Conservation (phyloP, 371 early-diverging fungal genomes). For the Apophysomyces ossiformis region DNA sequence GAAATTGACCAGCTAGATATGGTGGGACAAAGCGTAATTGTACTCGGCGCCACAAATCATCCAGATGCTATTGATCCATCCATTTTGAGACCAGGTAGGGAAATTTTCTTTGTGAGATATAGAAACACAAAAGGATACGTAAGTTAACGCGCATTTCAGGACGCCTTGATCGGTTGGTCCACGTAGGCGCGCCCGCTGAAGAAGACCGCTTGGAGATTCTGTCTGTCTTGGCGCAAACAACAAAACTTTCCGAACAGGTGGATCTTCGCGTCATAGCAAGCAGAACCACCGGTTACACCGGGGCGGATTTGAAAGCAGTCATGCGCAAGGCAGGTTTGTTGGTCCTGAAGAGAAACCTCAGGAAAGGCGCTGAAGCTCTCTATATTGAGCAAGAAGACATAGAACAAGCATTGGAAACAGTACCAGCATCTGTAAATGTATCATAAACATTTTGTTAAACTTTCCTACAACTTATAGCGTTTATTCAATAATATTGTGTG, state of each 20-base stretch:
- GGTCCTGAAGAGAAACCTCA: conserved; percentile 42
- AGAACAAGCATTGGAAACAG: not conserved
- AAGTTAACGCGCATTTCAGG: conserved; percentile 37
- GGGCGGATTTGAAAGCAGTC: conserved; percentile 84
- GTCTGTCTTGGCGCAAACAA: conserved; percentile 59
- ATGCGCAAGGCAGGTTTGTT: conserved; percentile 78
- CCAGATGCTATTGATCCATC: conserved; percentile 80
- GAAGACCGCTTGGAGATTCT: conserved; percentile 77
- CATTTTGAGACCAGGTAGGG: conserved; percentile 81
- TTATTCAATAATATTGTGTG: not conserved
- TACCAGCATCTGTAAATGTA: not conserved
- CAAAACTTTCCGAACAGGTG: conserved; percentile 51
- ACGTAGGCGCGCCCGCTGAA: conserved; percentile 73
- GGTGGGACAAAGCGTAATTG: conserved; percentile 55
- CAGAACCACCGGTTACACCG: conserved; percentile 67
- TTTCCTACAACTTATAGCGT: not conserved
- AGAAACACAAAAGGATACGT: not conserved
- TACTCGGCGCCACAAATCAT: conserved; percentile 92
- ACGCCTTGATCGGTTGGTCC: conserved; percentile 85
- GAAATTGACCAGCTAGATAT: conserved; percentile 76
- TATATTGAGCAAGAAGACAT: conserved; percentile 16
- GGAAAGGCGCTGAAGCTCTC: not conserved
- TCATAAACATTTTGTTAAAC: not conserved
- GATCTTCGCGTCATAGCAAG: conserved; percentile 58
- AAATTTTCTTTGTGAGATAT: not conserved